Percentiles rank a stretch among this genome's conserved stretches.
These are phyloP conservation scores for Boehmeria nivea DNA, from an alignment of 306 rosid genomes.

Conservation along the genomic window DNA sequence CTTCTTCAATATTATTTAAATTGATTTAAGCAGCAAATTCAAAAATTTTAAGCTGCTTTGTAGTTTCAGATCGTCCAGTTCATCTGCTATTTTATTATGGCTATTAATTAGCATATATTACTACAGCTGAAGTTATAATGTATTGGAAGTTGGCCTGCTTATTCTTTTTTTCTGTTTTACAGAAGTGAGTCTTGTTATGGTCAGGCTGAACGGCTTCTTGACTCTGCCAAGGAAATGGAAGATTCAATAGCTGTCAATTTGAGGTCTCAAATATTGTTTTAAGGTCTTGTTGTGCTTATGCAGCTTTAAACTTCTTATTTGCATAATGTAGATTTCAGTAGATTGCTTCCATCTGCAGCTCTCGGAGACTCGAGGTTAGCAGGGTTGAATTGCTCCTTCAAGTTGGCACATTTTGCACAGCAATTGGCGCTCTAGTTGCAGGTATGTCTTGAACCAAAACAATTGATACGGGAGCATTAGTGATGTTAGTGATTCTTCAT, in stretches of 20 bases:
- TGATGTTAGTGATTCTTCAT: no score
- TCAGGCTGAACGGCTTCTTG: constrained; percentile 98
- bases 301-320: background rate
- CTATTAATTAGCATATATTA: background rate
- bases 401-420: constrained; percentile 95
- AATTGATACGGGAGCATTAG: no score
- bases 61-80: background rate
- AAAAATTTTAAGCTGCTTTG: background rate
- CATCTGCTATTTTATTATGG: constrained; percentile 9
- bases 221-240: constrained; percentile 99
- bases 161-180: constrained; percentile 28
- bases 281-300: constrained; percentile 3
- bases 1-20: background rate
- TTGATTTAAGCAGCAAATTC: background rate
- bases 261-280: constrained; percentile 53
- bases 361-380: constrained; percentile 98
- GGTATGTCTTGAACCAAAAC: constrained; percentile 34
- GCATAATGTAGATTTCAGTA: constrained; percentile 7
- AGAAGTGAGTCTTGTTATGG: constrained; percentile 99
- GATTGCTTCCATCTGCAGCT: constrained; percentile 41
- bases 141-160: constrained; percentile 19
- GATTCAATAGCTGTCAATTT: constrained; percentile 93
- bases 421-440: constrained; percentile 86
- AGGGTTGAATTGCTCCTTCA: constrained; percentile 93
- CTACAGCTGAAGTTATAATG: background rate